phyloP scores from a whole-genome alignment of 2,329 filamentous ascomycete species.

The Talaromyces marneffei region DNA sequence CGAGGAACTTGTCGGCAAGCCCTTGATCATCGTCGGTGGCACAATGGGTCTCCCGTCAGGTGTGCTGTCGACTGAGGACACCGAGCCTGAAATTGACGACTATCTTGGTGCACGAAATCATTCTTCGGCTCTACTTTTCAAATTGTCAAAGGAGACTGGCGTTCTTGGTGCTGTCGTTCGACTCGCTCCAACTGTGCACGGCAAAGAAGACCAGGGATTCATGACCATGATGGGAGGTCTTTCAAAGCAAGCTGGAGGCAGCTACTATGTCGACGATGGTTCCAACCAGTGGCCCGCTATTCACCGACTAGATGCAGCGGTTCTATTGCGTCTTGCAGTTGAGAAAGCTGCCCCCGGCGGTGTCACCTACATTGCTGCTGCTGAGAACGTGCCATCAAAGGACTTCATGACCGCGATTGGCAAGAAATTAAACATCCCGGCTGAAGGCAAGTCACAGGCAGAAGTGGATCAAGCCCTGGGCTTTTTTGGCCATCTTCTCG shows the following conservation, averaged over 20 bases:
- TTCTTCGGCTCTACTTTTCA: conserved; percentile 20
- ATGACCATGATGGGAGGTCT: conserved; percentile 21
- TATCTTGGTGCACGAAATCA: conserved; percentile 19
- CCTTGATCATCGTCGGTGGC: conserved; percentile 36
- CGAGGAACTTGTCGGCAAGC: conserved; percentile 27
- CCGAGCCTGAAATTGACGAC: conserved; percentile 15
- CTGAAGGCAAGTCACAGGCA: conserved; percentile 23
- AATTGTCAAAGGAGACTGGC: conserved; percentile 22
- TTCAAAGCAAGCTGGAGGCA: conserved; percentile 26
- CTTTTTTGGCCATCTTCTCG: conserved; percentile 22
- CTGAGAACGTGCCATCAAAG: conserved; percentile 32
- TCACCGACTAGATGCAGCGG: conserved; percentile 36
- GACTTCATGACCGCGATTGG: conserved; percentile 34
- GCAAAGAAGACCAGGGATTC: conserved; percentile 30
- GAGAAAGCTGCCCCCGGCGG: conserved; percentile 34
- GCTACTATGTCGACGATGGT: conserved; percentile 34
- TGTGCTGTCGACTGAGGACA: conserved; percentile 27
- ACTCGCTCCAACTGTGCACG: conserved; percentile 38
- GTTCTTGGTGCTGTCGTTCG: conserved; percentile 34
- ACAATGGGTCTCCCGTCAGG: conserved; percentile 27
- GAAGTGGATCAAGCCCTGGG: conserved; percentile 28
- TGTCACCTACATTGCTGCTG: conserved; percentile 34
- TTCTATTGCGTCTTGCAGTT: conserved; percentile 33
- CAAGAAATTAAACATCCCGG: conserved; percentile 29
- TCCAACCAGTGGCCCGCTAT: conserved; percentile 33